These are phyloP conservation scores for Cladophialophora carrionii DNA, from an alignment of 2,329 filamentous ascomycete species.

Conservation along the genomic window DNA sequence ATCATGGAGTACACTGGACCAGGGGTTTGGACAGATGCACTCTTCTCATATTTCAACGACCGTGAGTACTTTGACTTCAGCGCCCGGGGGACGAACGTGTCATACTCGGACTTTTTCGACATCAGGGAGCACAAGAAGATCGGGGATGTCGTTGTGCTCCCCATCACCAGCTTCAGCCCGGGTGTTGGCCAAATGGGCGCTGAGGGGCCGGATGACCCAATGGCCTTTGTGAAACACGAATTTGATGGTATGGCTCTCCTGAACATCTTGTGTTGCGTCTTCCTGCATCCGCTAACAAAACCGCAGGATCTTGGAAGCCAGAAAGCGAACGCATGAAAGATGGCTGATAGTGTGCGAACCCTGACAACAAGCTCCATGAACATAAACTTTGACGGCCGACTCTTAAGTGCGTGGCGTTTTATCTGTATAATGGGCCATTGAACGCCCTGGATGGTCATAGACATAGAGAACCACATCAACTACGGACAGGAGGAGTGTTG, in stretches of 20 bases:
- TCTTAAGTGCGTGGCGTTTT: slow-evolving; percentile 1
- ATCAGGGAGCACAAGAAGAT: slow-evolving; percentile 83
- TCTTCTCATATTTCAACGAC: slow-evolving; percentile 95
- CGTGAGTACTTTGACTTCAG: slow-evolving; percentile 84
- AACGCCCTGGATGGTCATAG: background rate
- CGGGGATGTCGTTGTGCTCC: slow-evolving; percentile 88
- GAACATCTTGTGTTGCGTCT: background rate
- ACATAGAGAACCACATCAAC: background rate
- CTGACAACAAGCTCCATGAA: background rate
- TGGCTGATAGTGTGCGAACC: slow-evolving; percentile 1
- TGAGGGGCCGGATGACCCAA: slow-evolving; percentile 82
- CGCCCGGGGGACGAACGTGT: slow-evolving; percentile 66
- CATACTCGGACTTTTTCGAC: slow-evolving; percentile 85
- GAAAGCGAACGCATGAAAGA: slow-evolving; percentile 38
- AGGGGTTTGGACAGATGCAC: slow-evolving; percentile 87
- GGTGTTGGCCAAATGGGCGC: slow-evolving; percentile 93
- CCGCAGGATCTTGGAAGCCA: slow-evolving; percentile 41
- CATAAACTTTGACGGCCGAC: background rate
- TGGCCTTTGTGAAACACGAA: slow-evolving; percentile 96
- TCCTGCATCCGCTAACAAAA: slow-evolving; percentile 19
- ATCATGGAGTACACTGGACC: slow-evolving; percentile 95
- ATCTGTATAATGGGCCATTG: background rate
- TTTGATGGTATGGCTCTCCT: slow-evolving; percentile 74
- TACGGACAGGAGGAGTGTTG: background rate
- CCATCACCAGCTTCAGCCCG: slow-evolving; percentile 96